Evolutionary conservation across 2,329 filamentous ascomycete species (phyloP).

Genomic region (Didymosphaeria variabile): DNA sequence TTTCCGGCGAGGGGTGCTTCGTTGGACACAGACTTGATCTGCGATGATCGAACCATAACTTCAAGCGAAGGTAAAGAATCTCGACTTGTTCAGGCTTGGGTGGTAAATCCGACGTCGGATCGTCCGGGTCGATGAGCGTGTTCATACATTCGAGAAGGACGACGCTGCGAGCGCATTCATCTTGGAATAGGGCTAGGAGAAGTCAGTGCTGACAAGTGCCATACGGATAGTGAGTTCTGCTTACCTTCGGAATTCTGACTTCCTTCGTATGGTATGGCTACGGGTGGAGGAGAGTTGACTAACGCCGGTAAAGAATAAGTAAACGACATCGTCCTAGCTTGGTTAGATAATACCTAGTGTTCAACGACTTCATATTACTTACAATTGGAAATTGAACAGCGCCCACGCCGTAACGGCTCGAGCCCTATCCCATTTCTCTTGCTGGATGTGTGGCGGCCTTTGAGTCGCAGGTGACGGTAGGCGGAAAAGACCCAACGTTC

Average conservation of each 20-base stretch:
- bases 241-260: constrained; percentile 31
- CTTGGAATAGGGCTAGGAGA: constrained; percentile 34
- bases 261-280: constrained; percentile 34
- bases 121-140: constrained; percentile 23
- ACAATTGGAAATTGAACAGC: constrained; percentile 46
- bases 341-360: constrained; percentile 17
- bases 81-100: constrained; percentile 30
- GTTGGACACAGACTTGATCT: constrained; percentile 29
- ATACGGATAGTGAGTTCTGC: background rate
- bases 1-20: constrained; percentile 31
- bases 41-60: constrained; percentile 35
- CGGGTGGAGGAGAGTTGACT: constrained; percentile 32
- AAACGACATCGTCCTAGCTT: constrained; percentile 36
- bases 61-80: constrained; percentile 31
- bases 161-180: constrained; percentile 36
- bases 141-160: constrained; percentile 37
- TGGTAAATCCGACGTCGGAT: constrained; percentile 11
- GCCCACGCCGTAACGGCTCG: constrained; percentile 42
- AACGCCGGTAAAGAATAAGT: constrained; percentile 35
- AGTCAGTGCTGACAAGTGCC: constrained; percentile 13
- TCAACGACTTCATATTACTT: constrained; percentile 9
- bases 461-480: constrained; percentile 18
- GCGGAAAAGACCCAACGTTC: constrained; percentile 35
- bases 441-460: constrained; percentile 24
- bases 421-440: constrained; percentile 32